Evolutionary conservation across 169 alveolate species (phyloP).

Genomic region (Babesia gibsoni): DNA sequence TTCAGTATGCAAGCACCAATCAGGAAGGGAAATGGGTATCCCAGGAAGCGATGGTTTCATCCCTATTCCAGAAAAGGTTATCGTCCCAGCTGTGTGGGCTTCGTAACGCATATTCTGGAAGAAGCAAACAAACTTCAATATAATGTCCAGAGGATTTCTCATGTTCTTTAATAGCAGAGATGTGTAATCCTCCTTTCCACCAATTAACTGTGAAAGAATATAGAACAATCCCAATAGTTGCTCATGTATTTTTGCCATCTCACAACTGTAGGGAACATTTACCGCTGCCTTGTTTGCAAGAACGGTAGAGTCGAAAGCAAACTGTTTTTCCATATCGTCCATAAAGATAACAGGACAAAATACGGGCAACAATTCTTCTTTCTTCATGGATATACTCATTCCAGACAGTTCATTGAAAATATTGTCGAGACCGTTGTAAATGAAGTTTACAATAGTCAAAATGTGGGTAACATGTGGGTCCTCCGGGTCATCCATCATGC

Average conservation of each 20-base stretch:
- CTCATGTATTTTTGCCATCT: slow-evolving; percentile 33
- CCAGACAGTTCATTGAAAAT: neutral
- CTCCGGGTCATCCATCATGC: neutral
- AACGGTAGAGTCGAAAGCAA: slow-evolving; percentile 20
- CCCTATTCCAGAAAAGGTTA: slow-evolving; percentile 33
- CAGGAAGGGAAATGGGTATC: slow-evolving; percentile 40
- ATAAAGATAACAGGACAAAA: slow-evolving; percentile 51
- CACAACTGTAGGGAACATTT: slow-evolving; percentile 8
- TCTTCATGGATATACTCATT: slow-evolving; percentile 5
- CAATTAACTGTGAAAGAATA: slow-evolving; percentile 41
- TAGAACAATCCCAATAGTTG: slow-evolving; percentile 25
- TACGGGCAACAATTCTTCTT: slow-evolving; percentile 13
- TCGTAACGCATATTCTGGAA: slow-evolving; percentile 44
- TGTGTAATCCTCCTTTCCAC: slow-evolving; percentile 29
- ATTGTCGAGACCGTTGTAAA: neutral
- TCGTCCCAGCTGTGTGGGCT: slow-evolving; percentile 14
- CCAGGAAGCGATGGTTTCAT: slow-evolving; percentile 42
- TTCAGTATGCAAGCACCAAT: slow-evolving; percentile 47
- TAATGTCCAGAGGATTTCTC: slow-evolving; percentile 13
- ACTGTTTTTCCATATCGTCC: slow-evolving; percentile 36
- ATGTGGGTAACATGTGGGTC: neutral
- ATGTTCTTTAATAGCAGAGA: slow-evolving; percentile 8
- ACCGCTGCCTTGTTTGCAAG: neutral
- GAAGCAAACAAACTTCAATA: slow-evolving; percentile 20
- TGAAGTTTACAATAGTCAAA: neutral